Percentiles rank a stretch among this genome's conserved stretches.
These are phyloP conservation scores for Brassica hybrid DNA, from an alignment of 441 rosid genomes.

Conservation along the genomic window DNA sequence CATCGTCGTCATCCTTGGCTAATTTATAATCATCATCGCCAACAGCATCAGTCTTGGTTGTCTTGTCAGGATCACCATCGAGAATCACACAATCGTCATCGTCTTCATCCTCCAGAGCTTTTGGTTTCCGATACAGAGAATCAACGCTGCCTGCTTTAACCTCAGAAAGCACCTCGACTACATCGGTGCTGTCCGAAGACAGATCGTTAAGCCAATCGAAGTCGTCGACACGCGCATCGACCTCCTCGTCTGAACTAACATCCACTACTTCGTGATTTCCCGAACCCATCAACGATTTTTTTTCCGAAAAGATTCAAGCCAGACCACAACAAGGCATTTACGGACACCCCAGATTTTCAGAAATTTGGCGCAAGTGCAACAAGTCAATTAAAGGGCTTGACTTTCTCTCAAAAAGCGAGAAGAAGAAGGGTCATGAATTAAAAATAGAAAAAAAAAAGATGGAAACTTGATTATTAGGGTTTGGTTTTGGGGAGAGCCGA, in stretches of 20 bases:
- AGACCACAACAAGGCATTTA: not conserved
- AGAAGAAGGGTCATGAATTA: not conserved
- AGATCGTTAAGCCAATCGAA: conserved; percentile 48
- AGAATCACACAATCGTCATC: conserved; percentile 74
- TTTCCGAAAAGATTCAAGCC: not conserved
- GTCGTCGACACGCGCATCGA: conserved; percentile 29
- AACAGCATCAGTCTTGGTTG: conserved; percentile 16
- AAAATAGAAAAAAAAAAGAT: not conserved
- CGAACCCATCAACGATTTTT: conserved; percentile 37
- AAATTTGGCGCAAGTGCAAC: not conserved
- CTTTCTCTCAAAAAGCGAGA: not conserved
- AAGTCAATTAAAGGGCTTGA: not conserved
- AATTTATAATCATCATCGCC: conserved; percentile 36
- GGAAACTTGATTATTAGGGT: conserved; percentile 10
- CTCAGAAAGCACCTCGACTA: conserved; percentile 67
- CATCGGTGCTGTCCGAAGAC: conserved; percentile 47
- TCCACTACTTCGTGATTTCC: conserved; percentile 51
- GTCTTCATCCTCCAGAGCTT: conserved; percentile 14
- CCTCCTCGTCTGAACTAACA: conserved; percentile 81
- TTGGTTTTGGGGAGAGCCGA: not conserved
- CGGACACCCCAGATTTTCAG: not conserved
- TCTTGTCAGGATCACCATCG: conserved; percentile 76
- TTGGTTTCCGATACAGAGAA: conserved; percentile 36
- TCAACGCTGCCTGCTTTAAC: conserved; percentile 42
- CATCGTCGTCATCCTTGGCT: conserved; percentile 44